Percentiles rank a stretch among this genome's conserved stretches.
phyloP scores from a whole-genome alignment of 148 eudicot species.

The Mesembryanthemum crystallinum region DNA sequence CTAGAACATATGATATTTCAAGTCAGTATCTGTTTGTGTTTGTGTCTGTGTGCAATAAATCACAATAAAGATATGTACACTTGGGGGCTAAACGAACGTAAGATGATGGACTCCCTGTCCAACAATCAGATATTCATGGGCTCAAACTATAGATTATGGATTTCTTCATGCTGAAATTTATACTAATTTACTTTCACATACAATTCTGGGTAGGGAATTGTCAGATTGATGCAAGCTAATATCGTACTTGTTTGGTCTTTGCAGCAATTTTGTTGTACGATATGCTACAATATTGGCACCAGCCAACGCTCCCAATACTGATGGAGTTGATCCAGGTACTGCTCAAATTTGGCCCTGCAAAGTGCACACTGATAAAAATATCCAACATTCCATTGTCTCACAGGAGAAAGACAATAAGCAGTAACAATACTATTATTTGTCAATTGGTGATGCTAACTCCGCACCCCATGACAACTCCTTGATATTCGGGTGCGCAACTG shows the following conservation, averaged over 20 bases:
- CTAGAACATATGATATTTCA: background rate
- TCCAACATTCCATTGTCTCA: background rate
- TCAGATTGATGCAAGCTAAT: background rate
- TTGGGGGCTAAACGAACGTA: background rate
- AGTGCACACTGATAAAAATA: background rate
- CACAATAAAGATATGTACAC: slow-evolving; percentile 3
- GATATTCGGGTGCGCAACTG: no score
- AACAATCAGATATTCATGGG: background rate
- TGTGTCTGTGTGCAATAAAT: background rate
- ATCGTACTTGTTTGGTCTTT: slow-evolving; percentile 13
- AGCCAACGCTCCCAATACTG: slow-evolving; percentile 85
- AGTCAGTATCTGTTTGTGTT: background rate
- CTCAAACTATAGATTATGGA: background rate
- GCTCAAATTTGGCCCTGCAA: background rate
- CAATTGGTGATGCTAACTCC: no score
- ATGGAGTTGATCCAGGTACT: slow-evolving; percentile 97
- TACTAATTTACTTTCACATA: background rate
- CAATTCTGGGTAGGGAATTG: background rate
- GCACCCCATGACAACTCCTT: no score
- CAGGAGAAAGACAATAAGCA: background rate
- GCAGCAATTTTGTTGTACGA: slow-evolving; percentile 83
- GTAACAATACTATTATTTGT: no score
- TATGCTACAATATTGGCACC: slow-evolving; percentile 90
- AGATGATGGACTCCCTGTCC: background rate
- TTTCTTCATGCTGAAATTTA: background rate